These are phyloP conservation scores for Ensete ventricosum DNA, from an alignment of 176 grass and related monocot genomes.

Conservation along the genomic window DNA sequence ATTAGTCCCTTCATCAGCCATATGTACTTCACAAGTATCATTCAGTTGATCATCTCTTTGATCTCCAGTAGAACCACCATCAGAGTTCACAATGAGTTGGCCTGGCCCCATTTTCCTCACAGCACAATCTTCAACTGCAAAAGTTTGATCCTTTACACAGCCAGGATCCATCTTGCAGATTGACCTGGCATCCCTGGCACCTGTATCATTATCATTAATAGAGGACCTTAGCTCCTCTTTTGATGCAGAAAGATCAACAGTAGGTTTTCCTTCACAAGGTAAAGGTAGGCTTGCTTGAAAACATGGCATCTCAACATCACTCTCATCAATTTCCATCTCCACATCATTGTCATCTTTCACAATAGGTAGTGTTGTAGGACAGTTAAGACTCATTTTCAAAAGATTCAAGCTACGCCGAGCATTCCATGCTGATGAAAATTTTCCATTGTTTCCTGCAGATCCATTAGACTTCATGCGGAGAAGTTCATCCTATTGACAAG, in stretches of 20 bases:
- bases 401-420: constrained; percentile 75
- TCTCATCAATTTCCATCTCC: constrained; percentile 99
- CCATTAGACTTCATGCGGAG: constrained; percentile 80
- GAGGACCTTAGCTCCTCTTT: constrained; percentile 13
- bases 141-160: no score
- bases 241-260: constrained; percentile 1
- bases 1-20: neutral
- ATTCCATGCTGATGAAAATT: constrained; percentile 54
- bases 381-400: constrained; percentile 77
- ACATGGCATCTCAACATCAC: constrained; percentile 64
- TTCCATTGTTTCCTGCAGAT: constrained; percentile 34
- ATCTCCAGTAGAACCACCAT: neutral
- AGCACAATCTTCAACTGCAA: no score
- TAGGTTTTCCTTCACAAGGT: constrained; percentile 22
- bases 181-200: neutral
- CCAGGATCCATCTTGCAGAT: no score
- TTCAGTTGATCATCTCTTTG: neutral
- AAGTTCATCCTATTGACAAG: constrained; percentile 67
- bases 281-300: constrained; percentile 25
- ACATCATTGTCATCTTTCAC: constrained; percentile 90
- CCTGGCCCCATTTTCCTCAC: no score
- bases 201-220: constrained; percentile 18
- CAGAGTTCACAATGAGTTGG: no score
- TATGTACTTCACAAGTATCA: neutral
- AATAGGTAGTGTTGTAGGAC: constrained; percentile 47